Conservation (phyloP, 2,329 filamentous ascomycete genomes). For the Exophiala lecanii-corni region DNA sequence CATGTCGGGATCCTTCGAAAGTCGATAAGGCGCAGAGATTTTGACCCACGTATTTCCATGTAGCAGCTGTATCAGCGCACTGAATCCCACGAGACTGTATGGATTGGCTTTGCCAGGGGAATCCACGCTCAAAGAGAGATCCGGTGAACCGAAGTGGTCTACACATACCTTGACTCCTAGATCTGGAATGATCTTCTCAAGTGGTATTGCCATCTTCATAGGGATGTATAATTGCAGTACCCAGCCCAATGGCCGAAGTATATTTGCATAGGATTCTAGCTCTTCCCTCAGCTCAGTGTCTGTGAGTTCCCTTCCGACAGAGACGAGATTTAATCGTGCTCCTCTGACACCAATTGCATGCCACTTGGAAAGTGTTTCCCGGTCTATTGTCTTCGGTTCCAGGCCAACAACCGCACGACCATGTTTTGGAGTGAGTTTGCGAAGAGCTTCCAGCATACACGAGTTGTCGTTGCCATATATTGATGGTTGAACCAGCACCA, state of each 20-base stretch:
- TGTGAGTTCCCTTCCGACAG: constrained; percentile 42
- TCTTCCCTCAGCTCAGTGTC: constrained; percentile 39
- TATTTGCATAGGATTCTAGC: constrained; percentile 47
- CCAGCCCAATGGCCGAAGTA: constrained; percentile 51
- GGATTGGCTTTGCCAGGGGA: constrained; percentile 32
- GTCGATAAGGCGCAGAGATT: constrained; percentile 55
- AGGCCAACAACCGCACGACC: constrained; percentile 55
- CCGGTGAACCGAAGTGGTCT: constrained; percentile 56
- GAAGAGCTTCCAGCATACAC: constrained; percentile 53
- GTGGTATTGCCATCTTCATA: constrained; percentile 45
- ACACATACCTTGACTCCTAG: constrained; percentile 48
- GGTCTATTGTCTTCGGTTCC: constrained; percentile 42
- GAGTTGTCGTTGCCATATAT: constrained; percentile 59
- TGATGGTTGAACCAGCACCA: constrained; percentile 59
- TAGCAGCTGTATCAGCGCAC: constrained; percentile 45
- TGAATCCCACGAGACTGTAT: constrained; percentile 48
- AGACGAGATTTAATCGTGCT: constrained; percentile 56
- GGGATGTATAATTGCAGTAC: constrained; percentile 56
- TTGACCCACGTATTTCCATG: constrained; percentile 51
- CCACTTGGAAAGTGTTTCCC: constrained; percentile 47
- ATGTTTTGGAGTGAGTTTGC: constrained; percentile 37
- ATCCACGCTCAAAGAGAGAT: constrained; percentile 29
- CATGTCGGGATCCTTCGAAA: constrained; percentile 43
- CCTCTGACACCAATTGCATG: constrained; percentile 55
- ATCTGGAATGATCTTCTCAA: constrained; percentile 47